Conservation (phyloP, 2,329 filamentous ascomycete species). For the Neonectria punicea region DNA sequence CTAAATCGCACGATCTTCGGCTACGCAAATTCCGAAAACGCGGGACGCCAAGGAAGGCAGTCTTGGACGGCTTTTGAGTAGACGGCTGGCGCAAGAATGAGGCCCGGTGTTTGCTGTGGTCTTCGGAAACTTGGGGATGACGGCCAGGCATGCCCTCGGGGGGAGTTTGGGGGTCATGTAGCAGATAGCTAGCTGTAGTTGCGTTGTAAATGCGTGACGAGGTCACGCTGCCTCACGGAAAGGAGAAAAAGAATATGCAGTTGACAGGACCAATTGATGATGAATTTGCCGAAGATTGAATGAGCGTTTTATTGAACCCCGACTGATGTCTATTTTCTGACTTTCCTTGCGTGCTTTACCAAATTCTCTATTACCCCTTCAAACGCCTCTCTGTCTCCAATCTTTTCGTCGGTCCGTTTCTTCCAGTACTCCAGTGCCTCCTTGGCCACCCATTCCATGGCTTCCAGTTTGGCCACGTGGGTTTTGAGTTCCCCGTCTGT, state of each 20-base stretch:
- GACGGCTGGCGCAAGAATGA: conserved; percentile 41
- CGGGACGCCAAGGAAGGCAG: conserved; percentile 36
- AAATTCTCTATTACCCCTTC: conserved; percentile 97
- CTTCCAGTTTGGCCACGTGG: conserved; percentile 77
- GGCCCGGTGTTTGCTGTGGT: conserved; percentile 40
- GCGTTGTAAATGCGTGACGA: conserved; percentile 41
- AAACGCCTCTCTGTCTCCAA: conserved; percentile 92
- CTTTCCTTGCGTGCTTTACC: conserved; percentile 89
- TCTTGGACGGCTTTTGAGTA: conserved; percentile 41
- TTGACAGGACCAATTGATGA: conserved; percentile 35
- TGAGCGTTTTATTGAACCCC: conserved; percentile 1
- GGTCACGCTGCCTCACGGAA: conserved; percentile 35
- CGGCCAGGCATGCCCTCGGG: conserved; percentile 21
- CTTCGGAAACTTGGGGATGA: conserved; percentile 31
- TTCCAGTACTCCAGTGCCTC: conserved; percentile 90
- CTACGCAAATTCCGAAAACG: conserved; percentile 33
- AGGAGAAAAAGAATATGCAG: conserved; percentile 36
- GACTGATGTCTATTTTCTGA: conserved; percentile 70
- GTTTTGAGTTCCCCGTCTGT: conserved; percentile 78
- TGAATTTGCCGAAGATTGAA: conserved; percentile 13
- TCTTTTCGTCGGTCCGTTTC: conserved; percentile 83
- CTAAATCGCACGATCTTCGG: conserved; percentile 37
- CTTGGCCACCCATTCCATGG: conserved; percentile 76
- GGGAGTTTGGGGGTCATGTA: conserved; percentile 31
- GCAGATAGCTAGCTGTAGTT: conserved; percentile 36